Base-by-base conservation (phyloP, 2,329 filamentous ascomycete species). In the Claviceps purpurea region DNA sequence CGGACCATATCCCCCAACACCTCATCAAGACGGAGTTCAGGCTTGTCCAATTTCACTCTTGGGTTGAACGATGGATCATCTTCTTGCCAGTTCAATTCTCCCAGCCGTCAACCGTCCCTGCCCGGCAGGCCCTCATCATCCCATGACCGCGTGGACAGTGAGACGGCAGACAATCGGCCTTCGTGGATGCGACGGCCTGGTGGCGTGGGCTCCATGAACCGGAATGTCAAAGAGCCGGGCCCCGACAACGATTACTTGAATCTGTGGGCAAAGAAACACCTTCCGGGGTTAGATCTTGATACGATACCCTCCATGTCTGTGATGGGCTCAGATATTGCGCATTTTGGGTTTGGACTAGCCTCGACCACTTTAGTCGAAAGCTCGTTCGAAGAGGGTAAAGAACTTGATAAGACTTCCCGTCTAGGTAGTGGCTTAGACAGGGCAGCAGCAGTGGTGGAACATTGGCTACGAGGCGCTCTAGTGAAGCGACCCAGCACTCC, bases 221-320 rank as follows among this genome's bases (percentile, higher is more conserved):
- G 78, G 58, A 81, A 79, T 57, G 81, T 87, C 37, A 79, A 82
- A 50, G 79, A 78, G 13, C 87, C 88, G 0, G 91, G 91, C 0
- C 90, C 91, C 3, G 89, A 87, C 7, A 82, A 85, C 58, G 91
- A 97, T 65, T 81, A 82, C 5, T 71, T 97, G 55, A 96, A 91
- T 64, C 81, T 85, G 43, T 87, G 91, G 73, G 84, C 93, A 51
- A 86, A 82, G 26, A 85, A 88, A 57, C 88, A 95, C 62, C 68
- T 96, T 1, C 90, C 91, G 0, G 83, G 83, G 20, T 76, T 95
- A 24, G 82, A 82, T 34, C 82, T 85, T 24, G 85, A 89, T 26
- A 68, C 76, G 1, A 64, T 84, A 22, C 82, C 84, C 1, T 83
- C 82, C 50, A 80, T 84, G 70, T 83, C 82, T 0, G 68, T 84